Conservation (phyloP, 495 filamentous ascomycete genomes). For the Penicillium tannophilum region DNA sequence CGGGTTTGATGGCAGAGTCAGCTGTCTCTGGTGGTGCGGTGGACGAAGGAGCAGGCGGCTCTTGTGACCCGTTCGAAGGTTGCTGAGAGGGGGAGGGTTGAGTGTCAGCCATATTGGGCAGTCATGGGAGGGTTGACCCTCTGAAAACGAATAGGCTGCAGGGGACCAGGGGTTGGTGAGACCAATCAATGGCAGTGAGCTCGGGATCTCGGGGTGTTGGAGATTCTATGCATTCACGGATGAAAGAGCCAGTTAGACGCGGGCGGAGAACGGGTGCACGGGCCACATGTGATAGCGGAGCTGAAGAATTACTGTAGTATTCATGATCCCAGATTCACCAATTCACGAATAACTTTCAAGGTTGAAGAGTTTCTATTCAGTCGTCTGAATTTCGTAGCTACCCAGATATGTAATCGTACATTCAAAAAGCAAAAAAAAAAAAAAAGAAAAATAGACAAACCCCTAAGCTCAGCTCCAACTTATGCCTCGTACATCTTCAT, state of each 20-base stretch:
- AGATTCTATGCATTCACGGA: conserved; percentile 12
- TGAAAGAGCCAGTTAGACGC: conserved; percentile 22
- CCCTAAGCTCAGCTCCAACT: background rate
- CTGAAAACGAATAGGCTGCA: conserved; percentile 19
- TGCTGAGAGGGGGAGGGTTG: conserved; percentile 19
- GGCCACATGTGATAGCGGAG: conserved; percentile 5
- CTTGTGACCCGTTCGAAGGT: conserved; percentile 25
- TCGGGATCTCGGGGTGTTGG: conserved; percentile 9
- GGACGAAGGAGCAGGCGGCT: conserved; percentile 18
- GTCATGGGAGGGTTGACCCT: conserved; percentile 14
- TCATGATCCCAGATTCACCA: background rate
- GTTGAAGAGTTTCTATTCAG: background rate
- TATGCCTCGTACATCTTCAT: background rate
- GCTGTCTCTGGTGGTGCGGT: conserved; percentile 10
- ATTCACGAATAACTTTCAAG: background rate
- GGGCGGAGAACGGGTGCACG: conserved; percentile 20
- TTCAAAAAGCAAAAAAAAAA: background rate
- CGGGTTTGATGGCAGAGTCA: conserved; percentile 31
- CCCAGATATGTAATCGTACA: background rate
- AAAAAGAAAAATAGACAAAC: background rate
- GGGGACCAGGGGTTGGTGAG: conserved; percentile 10
- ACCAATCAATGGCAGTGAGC: conserved; percentile 23
- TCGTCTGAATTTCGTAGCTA: background rate
- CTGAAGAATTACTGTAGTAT: background rate
- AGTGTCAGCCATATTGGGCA: conserved; percentile 24